A percentile compares a stretch with the other conserved stretches of the same genome.
Conservation (phyloP, 108 stramenopile genomes). For the Conticribra weissflogii region DNA sequence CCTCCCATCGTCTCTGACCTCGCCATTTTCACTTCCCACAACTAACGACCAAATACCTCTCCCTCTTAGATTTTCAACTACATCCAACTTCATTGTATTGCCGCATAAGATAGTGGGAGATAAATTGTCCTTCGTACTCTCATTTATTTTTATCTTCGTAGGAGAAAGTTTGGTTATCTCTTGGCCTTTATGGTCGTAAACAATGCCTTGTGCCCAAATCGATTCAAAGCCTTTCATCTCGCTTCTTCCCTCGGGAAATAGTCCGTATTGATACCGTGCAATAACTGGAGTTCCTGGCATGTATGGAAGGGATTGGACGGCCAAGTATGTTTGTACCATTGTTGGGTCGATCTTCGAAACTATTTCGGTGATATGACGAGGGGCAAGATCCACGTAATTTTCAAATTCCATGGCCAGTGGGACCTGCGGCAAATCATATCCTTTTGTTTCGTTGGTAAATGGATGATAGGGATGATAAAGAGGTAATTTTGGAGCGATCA, state of each 20-base stretch:
- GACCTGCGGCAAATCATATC: constrained; percentile 21
- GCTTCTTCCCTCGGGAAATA: constrained; percentile 22
- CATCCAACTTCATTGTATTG: constrained; percentile 14
- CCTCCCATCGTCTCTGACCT: constrained; percentile 7
- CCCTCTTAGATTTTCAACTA: constrained; percentile 17
- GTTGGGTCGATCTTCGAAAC: constrained; percentile 8
- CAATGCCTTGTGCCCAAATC: constrained; percentile 32
- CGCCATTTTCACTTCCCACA: background rate
- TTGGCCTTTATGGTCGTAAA: constrained; percentile 14
- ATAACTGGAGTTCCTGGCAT: constrained; percentile 18
- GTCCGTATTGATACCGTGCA: constrained; percentile 28
- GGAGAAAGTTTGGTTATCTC: constrained; percentile 1
- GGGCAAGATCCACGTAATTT: constrained; percentile 10
- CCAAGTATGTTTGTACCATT: constrained; percentile 11
- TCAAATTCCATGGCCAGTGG: constrained; percentile 22
- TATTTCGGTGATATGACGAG: constrained; percentile 8
- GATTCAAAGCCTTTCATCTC: constrained; percentile 34
- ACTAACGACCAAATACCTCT: constrained; percentile 24
- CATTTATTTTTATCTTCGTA: constrained; percentile 22
- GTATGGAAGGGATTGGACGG: constrained; percentile 31
- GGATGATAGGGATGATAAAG: constrained; percentile 33
- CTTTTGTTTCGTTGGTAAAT: constrained; percentile 14
- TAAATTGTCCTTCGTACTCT: constrained; percentile 18
- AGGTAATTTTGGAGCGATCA: constrained; percentile 26
- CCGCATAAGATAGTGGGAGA: constrained; percentile 35